Evolutionary conservation across 2,329 filamentous ascomycete genomes (phyloP).

Genomic region (Phialophora tarda): DNA sequence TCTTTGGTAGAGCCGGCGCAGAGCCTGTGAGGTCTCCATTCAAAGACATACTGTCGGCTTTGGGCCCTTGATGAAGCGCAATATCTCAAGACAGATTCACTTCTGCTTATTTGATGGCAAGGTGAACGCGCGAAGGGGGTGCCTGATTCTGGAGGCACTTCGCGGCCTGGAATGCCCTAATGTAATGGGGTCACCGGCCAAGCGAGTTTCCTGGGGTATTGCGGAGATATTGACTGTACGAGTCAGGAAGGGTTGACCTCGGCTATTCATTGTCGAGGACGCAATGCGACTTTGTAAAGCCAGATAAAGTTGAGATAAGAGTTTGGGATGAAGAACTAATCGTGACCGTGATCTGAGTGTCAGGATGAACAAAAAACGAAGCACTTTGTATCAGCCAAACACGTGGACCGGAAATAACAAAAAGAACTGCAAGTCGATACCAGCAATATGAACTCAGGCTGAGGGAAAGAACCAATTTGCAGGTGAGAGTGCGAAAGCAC

Average conservation of each 20-base stretch:
- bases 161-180: not conserved
- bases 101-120: not conserved
- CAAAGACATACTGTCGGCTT: not conserved
- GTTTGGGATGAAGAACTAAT: not conserved
- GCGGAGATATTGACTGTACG: not conserved
- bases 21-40: not conserved
- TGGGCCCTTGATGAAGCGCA: not conserved
- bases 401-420: not conserved
- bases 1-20: not conserved
- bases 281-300: not conserved
- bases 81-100: not conserved
- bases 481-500: not conserved
- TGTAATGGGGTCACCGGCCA: not conserved
- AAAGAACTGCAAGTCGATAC: not conserved
- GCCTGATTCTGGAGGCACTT: not conserved
- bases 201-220: not conserved
- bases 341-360: not conserved
- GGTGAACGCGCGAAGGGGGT: not conserved
- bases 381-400: not conserved
- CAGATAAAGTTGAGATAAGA: not conserved
- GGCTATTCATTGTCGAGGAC: not conserved
- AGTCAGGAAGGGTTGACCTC: not conserved
- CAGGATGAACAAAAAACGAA: not conserved
- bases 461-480: not conserved
- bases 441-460: not conserved